phyloP scores from a whole-genome alignment of 345 rosid species.

The Citrus sp. region DNA sequence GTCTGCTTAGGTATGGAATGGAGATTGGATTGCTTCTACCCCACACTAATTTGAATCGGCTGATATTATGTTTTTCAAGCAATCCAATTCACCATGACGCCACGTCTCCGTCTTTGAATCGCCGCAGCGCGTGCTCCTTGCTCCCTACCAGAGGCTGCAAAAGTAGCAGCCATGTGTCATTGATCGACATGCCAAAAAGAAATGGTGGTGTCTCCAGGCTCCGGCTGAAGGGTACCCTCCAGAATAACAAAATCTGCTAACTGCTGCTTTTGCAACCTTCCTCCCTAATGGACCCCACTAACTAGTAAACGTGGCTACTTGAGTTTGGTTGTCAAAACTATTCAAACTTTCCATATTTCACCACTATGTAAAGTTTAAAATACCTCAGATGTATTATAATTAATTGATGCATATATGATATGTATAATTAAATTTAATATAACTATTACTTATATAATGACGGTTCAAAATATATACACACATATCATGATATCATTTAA shows the following conservation, averaged over 20 bases:
- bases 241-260: not conserved
- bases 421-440: no score
- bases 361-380: no score
- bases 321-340: not conserved
- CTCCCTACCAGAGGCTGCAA: slow-evolving; percentile 14
- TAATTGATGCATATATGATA: no score
- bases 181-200: slow-evolving; percentile 3
- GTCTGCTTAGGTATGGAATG: not conserved
- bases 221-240: slow-evolving; percentile 29
- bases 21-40: no score
- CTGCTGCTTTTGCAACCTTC: not conserved
- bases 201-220: slow-evolving; percentile 11
- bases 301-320: not conserved
- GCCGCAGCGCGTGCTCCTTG: not conserved
- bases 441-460: rapidly evolving
- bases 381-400: rapidly evolving
- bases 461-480: no score
- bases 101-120: slow-evolving; percentile 5
- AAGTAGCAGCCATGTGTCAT: slow-evolving; percentile 10
- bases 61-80: not conserved
- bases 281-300: not conserved
- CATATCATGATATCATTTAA: rapidly evolving
- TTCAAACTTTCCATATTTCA: not conserved
- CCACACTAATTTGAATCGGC: not conserved
- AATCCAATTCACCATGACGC: not conserved